Base-by-base conservation (phyloP, 148 eudicot species). In the Rhododendron ferrugineum region DNA sequence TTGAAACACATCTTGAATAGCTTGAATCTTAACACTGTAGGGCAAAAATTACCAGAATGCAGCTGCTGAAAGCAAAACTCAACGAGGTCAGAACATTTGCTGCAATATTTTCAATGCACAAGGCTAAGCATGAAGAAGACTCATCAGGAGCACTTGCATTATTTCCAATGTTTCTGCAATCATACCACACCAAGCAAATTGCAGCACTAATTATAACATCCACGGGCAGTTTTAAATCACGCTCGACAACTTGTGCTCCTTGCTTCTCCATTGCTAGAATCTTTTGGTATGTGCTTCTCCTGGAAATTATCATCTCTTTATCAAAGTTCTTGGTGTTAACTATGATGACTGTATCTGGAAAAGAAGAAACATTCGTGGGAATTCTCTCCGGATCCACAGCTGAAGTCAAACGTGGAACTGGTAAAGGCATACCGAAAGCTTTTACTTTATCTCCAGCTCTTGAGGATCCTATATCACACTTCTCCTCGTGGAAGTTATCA, bases 281-380 rank as follows among this genome's bases (percentile, higher is more conserved):
- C 89, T 81, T 93, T 83, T 95, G 99, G 87, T 97, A 97, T 82
- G 98, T 94, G 88, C 94, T 90, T 89, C 98, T 94, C 89, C 96
- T 91, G 47, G 98, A 95, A 83, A 97, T 93, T 86, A 97, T 91
- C 99, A 97, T 97, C 87, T 97, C 98, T 88, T 92, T 92, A 75
- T 93, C 93, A 89, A 87, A 87, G 85, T 91, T 90, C 86, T 89
- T 92, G 84, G 99, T 95, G 90, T 97, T 97, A 49, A 95, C 93
- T 87, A 97, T 85, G 83, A 97, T 84, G 62, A 92, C 75, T 54
- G 85, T 87, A 40, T 90, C 88, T 76, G 92, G 93, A 83, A 74
- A 91, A 46, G 92, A 87, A 81, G 89, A 56, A 52, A 87, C 85
- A 79, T 84, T 85, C 40, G 78, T 60, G 47, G 84, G 79, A 50